Percentiles rank a stretch among this genome's conserved stretches.
These are phyloP conservation scores for Chrysoporthe puriensis DNA, from an alignment of 2,329 filamentous ascomycete species.

Conservation along the genomic window DNA sequence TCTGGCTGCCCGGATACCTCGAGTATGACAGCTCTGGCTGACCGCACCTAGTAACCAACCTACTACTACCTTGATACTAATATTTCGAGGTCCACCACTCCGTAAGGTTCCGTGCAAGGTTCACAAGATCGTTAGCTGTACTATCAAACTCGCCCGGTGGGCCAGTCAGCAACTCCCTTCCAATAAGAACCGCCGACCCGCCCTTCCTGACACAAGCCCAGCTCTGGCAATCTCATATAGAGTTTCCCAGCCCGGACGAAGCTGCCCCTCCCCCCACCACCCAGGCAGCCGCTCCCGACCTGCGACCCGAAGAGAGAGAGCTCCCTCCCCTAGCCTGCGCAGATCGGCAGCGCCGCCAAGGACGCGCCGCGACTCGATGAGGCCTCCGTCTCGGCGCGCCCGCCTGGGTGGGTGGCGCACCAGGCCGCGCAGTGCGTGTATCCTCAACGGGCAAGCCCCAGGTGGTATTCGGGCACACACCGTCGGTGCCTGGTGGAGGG, in stretches of 20 bases:
- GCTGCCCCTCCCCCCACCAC: neutral
- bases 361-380: neutral
- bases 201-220: neutral
- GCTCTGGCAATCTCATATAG: neutral
- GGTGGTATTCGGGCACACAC: no score
- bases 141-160: neutral
- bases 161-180: neutral
- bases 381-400: no score
- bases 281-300: neutral
- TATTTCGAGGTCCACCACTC: neutral
- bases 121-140: neutral
- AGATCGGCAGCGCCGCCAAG: neutral
- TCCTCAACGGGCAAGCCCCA: no score
- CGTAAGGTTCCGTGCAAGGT: neutral
- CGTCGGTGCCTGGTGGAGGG: no score
- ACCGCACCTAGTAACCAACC: neutral
- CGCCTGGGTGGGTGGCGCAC: neutral
- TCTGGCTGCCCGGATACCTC: neutral
- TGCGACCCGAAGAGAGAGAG: neutral
- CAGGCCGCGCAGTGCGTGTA: neutral
- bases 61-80: neutral
- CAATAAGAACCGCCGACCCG: no score
- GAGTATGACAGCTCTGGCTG: neutral
- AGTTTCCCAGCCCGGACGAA: no score
- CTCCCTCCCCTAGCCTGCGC: neutral